Evolutionary conservation across 2,329 filamentous ascomycete species (phyloP).

Genomic region (Drechslerella coelobrocha): DNA sequence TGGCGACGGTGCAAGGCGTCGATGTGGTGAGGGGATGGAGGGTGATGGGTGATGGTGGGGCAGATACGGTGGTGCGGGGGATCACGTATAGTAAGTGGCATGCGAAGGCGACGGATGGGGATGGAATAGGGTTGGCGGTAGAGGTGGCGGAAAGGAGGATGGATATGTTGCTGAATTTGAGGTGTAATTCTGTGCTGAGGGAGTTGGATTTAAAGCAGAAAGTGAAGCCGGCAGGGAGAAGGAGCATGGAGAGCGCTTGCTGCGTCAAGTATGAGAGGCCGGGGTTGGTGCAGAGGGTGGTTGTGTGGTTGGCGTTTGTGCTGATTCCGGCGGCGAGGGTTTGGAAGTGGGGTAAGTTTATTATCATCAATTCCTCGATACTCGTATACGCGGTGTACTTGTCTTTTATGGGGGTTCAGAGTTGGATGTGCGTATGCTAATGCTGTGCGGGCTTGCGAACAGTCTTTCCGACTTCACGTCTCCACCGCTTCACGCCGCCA

Average conservation of each 20-base stretch:
- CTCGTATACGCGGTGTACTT: background rate
- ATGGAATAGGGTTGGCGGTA: conserved; percentile 63
- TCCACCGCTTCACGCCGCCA: conserved; percentile 4
- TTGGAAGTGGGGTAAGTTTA: conserved; percentile 4
- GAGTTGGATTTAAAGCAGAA: too few relatives aligned
- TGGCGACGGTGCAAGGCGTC: conserved; percentile 57
- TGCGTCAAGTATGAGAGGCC: conserved; percentile 61
- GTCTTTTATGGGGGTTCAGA: background rate
- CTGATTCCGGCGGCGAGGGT: conserved; percentile 40
- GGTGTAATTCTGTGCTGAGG: conserved; percentile 62
- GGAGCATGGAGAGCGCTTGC: conserved; percentile 62
- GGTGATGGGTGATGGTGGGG: conserved; percentile 23
- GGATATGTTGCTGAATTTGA: conserved; percentile 64
- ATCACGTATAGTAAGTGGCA: conserved; percentile 60
- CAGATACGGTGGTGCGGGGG: conserved; percentile 53
- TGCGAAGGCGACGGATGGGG: conserved; percentile 59
- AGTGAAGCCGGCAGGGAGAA: conserved; percentile 8
- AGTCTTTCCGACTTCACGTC: background rate
- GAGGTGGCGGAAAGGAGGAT: conserved; percentile 62
- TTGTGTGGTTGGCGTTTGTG: conserved; percentile 52
- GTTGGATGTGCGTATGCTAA: too few relatives aligned
- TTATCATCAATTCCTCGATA: too few relatives aligned
- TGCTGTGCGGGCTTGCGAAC: background rate
- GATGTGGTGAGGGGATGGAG: conserved; percentile 63
- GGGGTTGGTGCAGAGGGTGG: conserved; percentile 57